A percentile compares a stretch with the other conserved stretches of the same genome.
These are phyloP conservation scores for Lichtheimia ornata DNA, from an alignment of 371 early-diverging fungal species.

Conservation along the genomic window DNA sequence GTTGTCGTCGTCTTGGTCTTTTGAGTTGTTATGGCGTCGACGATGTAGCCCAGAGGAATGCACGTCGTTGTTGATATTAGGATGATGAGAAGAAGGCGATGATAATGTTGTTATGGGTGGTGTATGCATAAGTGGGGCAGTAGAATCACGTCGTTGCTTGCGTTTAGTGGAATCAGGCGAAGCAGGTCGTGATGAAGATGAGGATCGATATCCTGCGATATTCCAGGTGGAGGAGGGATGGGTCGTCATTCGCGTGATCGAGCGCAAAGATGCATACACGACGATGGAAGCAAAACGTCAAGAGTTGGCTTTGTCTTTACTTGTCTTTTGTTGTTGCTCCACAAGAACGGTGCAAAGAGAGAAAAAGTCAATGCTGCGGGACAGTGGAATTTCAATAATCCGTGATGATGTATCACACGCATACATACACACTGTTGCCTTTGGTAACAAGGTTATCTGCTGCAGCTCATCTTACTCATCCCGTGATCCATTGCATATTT, in stretches of 20 bases:
- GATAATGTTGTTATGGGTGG: conserved; percentile 23
- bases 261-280: conserved; percentile 22
- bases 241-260: conserved; percentile 41
- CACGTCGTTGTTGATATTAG: not conserved
- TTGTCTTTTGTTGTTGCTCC: not conserved
- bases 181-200: conserved; percentile 6
- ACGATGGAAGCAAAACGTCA: conserved; percentile 3
- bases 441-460: too few relatives aligned
- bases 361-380: not conserved
- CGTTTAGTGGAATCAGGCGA: conserved; percentile 6
- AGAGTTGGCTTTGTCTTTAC: not conserved
- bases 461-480: too few relatives aligned
- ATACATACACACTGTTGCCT: too few relatives aligned
- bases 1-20: conserved; percentile 26
- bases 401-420: too few relatives aligned
- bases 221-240: conserved; percentile 35
- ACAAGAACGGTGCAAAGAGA: not conserved
- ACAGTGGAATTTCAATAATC: conserved; percentile 1
- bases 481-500: too few relatives aligned
- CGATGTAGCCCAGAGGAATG: conserved; percentile 14
- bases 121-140: conserved; percentile 48
- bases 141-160: conserved; percentile 29
- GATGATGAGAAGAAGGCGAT: not conserved
- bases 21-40: conserved; percentile 25
- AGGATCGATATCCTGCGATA: conserved; percentile 43